A percentile compares a stretch with the other conserved stretches of the same genome.
Evolutionary conservation across 2,329 filamentous ascomycete genomes (phyloP).

Genomic region (Diplocarpon rosae): DNA sequence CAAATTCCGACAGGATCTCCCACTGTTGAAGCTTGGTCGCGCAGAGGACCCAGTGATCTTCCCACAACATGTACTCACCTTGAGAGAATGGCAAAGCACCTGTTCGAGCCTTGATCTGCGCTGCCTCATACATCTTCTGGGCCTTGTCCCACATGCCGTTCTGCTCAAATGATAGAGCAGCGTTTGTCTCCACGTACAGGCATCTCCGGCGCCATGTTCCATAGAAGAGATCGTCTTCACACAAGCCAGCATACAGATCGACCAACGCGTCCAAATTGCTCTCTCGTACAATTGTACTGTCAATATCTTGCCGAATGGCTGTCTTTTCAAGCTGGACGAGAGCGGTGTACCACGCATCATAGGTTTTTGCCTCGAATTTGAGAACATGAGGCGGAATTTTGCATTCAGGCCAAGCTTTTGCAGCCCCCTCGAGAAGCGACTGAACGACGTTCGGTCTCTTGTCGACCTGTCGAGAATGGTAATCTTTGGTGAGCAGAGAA

Average conservation of each 20-base stretch:
- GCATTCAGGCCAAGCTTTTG: conserved; percentile 74
- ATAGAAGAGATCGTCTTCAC: conserved; percentile 96
- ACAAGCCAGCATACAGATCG: conserved; percentile 78
- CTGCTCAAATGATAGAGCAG: conserved; percentile 93
- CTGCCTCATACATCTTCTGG: conserved; percentile 90
- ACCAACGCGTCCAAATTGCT: conserved; percentile 95
- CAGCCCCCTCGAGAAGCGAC: conserved; percentile 78
- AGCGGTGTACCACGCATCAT: conserved; percentile 95
- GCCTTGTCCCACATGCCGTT: conserved; percentile 99
- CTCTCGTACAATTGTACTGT: conserved; percentile 75
- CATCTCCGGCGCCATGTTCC: conserved; percentile 92
- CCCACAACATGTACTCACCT: conserved; percentile 97
- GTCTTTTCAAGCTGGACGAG: conserved; percentile 82
- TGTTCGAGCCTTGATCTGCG: conserved; percentile 93
- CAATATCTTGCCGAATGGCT: conserved; percentile 66
- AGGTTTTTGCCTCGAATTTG: conserved; percentile 89
- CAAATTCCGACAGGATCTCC: conserved; percentile 95
- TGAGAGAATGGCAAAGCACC: conserved; percentile 94
- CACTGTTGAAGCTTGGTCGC: conserved; percentile 98
- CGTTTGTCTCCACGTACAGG: conserved; percentile 95
- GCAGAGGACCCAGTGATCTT: conserved; percentile 97
- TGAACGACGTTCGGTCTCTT: conserved; percentile 93
- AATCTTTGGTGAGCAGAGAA: conserved; percentile 85
- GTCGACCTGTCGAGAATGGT: conserved; percentile 87
- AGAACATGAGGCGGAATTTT: conserved; percentile 92